Conservation (phyloP, 2,329 filamentous ascomycete species). For the Pleomassaria siparia region DNA sequence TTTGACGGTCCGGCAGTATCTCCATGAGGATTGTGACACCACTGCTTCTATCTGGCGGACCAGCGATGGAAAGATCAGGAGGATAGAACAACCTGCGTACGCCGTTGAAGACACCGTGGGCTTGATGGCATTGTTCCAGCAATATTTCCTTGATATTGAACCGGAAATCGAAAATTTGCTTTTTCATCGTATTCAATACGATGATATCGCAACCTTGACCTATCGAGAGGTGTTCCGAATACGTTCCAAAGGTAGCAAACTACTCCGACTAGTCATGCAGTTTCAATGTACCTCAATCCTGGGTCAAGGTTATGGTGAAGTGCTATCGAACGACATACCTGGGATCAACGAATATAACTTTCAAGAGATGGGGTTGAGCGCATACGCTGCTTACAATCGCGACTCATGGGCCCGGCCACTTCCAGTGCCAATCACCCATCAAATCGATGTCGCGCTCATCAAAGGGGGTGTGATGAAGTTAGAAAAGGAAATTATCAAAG, state of each 20-base stretch:
- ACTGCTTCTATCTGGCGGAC: slow-evolving; percentile 34
- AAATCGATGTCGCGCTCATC: slow-evolving; percentile 40
- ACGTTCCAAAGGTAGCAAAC: slow-evolving; percentile 18
- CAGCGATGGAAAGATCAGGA: slow-evolving; percentile 27
- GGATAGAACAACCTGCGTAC: slow-evolving; percentile 36
- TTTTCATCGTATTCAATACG: slow-evolving; percentile 28
- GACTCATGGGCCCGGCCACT: slow-evolving; percentile 35
- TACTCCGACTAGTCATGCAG: slow-evolving; percentile 34
- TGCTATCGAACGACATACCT: slow-evolving; percentile 32
- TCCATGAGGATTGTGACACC: slow-evolving; percentile 29
- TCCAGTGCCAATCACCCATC: slow-evolving; percentile 38
- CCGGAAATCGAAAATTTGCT: slow-evolving; percentile 35
- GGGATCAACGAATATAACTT: slow-evolving; percentile 38
- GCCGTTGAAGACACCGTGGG: slow-evolving; percentile 37
- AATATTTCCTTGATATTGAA: slow-evolving; percentile 30
- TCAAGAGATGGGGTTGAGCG: slow-evolving; percentile 28
- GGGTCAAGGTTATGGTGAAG: slow-evolving; percentile 41
- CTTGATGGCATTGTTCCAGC: slow-evolving; percentile 28
- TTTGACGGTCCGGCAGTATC: slow-evolving; percentile 31
- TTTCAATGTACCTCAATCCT: slow-evolving; percentile 39
- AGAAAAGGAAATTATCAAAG: slow-evolving; percentile 33
- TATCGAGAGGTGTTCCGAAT: slow-evolving; percentile 37
- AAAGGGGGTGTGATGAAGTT: slow-evolving; percentile 34
- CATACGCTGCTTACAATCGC: slow-evolving; percentile 40
- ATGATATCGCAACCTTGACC: slow-evolving; percentile 32